Percentiles rank a stretch among this genome's conserved stretches.
Evolutionary conservation across 352 stramenopile species (phyloP).

Genomic region (Phytophthora pistaciae): DNA sequence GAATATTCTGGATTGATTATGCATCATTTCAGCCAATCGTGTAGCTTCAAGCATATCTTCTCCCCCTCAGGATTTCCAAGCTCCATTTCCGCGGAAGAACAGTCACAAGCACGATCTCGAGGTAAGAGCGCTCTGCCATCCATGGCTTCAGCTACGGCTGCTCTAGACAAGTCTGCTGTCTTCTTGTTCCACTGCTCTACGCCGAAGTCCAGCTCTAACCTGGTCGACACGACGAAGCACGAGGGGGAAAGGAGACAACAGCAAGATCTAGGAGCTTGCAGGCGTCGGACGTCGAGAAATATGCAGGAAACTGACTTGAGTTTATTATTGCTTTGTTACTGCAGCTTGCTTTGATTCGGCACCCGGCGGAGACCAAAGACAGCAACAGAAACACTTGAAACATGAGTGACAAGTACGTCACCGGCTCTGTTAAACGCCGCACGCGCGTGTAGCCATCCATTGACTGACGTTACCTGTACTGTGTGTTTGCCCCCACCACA

Average conservation of each 20-base stretch:
- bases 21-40: slow-evolving; percentile 13
- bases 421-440: background rate
- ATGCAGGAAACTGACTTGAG: background rate
- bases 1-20: slow-evolving; percentile 13
- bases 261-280: background rate
- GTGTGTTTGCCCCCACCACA: slow-evolving; percentile 14
- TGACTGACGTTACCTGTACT: background rate
- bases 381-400: slow-evolving; percentile 12
- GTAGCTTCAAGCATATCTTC: slow-evolving; percentile 10
- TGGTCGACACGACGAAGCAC: background rate
- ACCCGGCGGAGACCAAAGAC: slow-evolving; percentile 20
- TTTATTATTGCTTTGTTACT: background rate
- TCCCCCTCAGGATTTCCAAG: slow-evolving; percentile 5
- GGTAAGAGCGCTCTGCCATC: slow-evolving; percentile 3
- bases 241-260: background rate
- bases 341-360: slow-evolving; percentile 28
- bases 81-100: slow-evolving; percentile 42
- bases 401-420: slow-evolving; percentile 45
- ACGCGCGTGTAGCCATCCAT: background rate
- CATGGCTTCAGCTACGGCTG: too few species aligned
- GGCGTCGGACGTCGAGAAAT: too few species aligned
- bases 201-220: background rate
- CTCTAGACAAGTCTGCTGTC: background rate
- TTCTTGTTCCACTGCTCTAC: slow-evolving; percentile 3
- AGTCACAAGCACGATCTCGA: slow-evolving; percentile 22